Base-by-base conservation (phyloP, 1,284 basidiomycete species). In the Ceratobasidium sp. region DNA sequence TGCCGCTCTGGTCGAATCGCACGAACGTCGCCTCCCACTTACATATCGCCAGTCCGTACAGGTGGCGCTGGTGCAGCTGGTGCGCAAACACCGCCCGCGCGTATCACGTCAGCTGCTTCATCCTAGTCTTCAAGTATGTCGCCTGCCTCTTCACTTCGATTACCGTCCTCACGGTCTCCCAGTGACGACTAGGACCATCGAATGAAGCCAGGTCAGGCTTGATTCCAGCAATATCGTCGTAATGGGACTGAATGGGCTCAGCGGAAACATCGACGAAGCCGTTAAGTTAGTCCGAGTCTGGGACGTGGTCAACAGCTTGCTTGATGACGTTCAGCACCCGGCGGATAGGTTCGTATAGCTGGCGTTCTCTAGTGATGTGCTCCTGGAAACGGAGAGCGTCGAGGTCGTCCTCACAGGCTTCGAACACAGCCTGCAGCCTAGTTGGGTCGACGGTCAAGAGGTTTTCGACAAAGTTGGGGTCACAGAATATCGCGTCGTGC, bases 191-290 rank as follows among this genome's bases (percentile, higher is more conserved):
- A 1, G 13, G 16, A 16, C 49, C 63, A 7, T 66, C 29, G 31
- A 66, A 66, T 8, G 54, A 27, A 1, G 54, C 64, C 16, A 66
- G 27, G 34, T 66, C 64, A 9, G 64, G 64, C 49, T 66, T 66
- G 19, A 53, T 34, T 19, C 16, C 22, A n/a, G 27, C 64, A 4
- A 49, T 37, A 2, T 66, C 49, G 29, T 31, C 64, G 6, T 53
- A 14, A 27, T 66, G 48, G 29, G 64, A 51, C 3, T 16, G 31
- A 27, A 66, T 54, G 22, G 64, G 9, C n/a, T 46, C 41, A 7
- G 61, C 16, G 39, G 34, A 46, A 16, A 24, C 22, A 19, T 63
- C 41, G 22, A 27, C 8, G 13, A 63, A 63, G 41, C 4, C 22
- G 11, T 41, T 27, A 37, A n/a, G n/a, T 14, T 62, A 19, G 19